These are phyloP conservation scores for Trypanosoma theileri DNA, from an alignment of 208 protist genomes.

Conservation along the genomic window DNA sequence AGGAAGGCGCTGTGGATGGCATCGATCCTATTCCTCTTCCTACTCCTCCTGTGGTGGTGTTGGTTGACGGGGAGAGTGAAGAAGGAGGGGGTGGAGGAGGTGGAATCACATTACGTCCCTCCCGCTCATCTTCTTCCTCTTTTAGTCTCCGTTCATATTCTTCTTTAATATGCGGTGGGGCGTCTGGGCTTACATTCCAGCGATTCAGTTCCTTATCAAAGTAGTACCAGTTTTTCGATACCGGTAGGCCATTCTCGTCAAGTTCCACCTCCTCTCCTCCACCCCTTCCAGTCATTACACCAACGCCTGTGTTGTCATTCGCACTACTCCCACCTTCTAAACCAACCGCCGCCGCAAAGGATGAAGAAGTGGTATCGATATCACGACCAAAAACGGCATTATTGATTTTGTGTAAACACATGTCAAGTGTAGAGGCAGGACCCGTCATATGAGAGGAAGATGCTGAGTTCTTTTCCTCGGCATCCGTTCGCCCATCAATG, in stretches of 20 bases:
- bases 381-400: slow-evolving; percentile 30
- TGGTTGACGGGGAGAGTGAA: not conserved
- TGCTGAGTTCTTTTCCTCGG: slow-evolving; percentile 11
- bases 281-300: not conserved
- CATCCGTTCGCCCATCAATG: slow-evolving; percentile 42
- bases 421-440: slow-evolving; percentile 11
- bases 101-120: slow-evolving; percentile 42
- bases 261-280: slow-evolving; percentile 41
- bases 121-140: slow-evolving; percentile 57
- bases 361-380: too few relatives aligned
- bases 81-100: slow-evolving; percentile 31
- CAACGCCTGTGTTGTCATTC: not conserved
- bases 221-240: slow-evolving; percentile 86
- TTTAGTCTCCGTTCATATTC: slow-evolving; percentile 63
- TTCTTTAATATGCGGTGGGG: slow-evolving; percentile 60
- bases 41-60: not conserved
- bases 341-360: too few relatives aligned
- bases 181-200: slow-evolving; percentile 74
- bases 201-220: slow-evolving; percentile 64
- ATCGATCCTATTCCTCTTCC: too few relatives aligned
- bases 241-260: slow-evolving; percentile 80
- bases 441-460: not conserved
- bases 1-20: too few relatives aligned
- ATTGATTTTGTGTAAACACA: slow-evolving; percentile 29
- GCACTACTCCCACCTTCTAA: slow-evolving; percentile 2